Base-by-base conservation (phyloP, 2,329 filamentous ascomycete species). In the Lachnellula subtilissima region DNA sequence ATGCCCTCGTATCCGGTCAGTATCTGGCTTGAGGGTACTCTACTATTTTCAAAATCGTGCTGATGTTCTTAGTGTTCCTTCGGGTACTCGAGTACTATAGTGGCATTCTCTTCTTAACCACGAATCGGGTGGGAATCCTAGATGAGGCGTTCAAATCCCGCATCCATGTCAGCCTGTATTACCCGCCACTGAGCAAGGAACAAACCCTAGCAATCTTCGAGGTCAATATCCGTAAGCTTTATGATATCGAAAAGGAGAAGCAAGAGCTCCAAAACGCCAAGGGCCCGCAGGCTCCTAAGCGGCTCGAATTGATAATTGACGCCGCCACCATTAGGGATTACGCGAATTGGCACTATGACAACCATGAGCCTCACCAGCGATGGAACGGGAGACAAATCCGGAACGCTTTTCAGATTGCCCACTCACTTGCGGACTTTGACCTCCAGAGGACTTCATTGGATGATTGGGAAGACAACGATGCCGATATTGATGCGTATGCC, bases 31-130 rank as follows among this genome's bases (percentile, higher is more conserved):
- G 19, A 42, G 35, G 11, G 53, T 14, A 47, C 35, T 17, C 22
- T 12, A 22, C 19, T 22, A 22, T 37, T 22, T 28, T 19, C n/a
- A 3, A 11, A 15, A 17, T 8, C 5, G 1, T 35, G 45, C 54
- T 52, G 25, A 40, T 9, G 4, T 17, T 9, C 11, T 72, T 70
- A 58, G 75, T 68, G 0, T 72, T 72, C 50, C 56, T 72, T 1
- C 61, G 69, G 0, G 61, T 63, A 2, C 59, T 72, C 4, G 70
- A 72, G 37, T 72, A 68, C 52, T 73, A 68, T 49, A 56, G 67
- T 4, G 71, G 69, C 2, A 68, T 73, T 45, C 55, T 73, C 0
- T 72, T 73, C 46, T 58, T 73, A 15, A 72, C 70, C 1, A 68
- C 67, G 2, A 69, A 70, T 40, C 63, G 67, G 2, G 60, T 64